Evolutionary conservation across 345 rosid genomes (phyloP), one percentile per base, ranked within the genome.

Genomic region (Gossypium longicalyx): DNA sequence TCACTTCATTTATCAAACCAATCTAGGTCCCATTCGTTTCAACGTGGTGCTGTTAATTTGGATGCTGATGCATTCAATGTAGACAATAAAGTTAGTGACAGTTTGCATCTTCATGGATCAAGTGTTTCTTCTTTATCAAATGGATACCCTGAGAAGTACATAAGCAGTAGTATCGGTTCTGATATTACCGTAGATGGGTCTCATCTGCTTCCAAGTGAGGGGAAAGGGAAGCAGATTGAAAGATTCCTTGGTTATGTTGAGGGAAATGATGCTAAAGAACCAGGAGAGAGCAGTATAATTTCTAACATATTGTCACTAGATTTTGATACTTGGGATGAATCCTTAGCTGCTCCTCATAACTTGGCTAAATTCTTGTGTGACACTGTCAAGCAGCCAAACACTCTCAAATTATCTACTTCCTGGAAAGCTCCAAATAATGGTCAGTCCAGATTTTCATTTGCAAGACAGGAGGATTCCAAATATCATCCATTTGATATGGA

Each of bases 371-470:
- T 92, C 68, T 79, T 90, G 74, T 84, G 88, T 64, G 90, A 90
- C 65, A 74, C 79, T 45, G 91, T 88, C 58, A 81, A 75, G 61
- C 84, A 82, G 29, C 75, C 85, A 29, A 84, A 80, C 74, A 77
- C 87, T 38, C 80, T 80, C 44, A 82, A 80, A 73, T 65, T 80
- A 72, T 78, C 89, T 2, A 78, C 77, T 81, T 77, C 83, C n/a
- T 75, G 87, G 83, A 88, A 87, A 81, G 77, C 69, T n/a, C 93
- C 87, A 73, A 84, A 80, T 70, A 90, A 83, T 65, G 78, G 61
- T 71, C 95, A 94, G 80, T 92, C 97, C 61, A 87, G 97, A 79
- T 92, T 94, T 82, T 92, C 97, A 23, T 90, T 90, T 78, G 97
- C 98, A 0, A 82, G 97, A 74, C 87, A 87, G 71, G 97, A 89